Conservation (phyloP, 2,329 filamentous ascomycete species). For the Epichloe hybrida region DNA sequence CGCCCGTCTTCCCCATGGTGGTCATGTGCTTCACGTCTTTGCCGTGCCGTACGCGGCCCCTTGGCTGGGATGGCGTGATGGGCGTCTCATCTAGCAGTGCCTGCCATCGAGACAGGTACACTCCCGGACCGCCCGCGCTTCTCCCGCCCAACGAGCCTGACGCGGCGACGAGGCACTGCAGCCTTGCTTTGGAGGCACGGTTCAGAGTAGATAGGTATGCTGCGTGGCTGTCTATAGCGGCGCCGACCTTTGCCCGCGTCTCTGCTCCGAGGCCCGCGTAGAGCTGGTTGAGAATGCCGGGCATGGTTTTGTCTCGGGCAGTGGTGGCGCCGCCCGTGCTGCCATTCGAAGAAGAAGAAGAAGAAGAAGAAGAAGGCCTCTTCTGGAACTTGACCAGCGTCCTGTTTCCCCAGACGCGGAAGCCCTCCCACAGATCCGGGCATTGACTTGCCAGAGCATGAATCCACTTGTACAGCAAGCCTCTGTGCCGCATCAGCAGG, state of each 20-base stretch:
- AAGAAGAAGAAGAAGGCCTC: neutral
- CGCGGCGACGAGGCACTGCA: slow-evolving; percentile 42
- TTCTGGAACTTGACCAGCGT: slow-evolving; percentile 42
- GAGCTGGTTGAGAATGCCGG: slow-evolving; percentile 25
- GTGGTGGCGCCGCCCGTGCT: no score
- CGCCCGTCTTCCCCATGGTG: slow-evolving; percentile 30
- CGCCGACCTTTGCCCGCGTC: slow-evolving; percentile 31
- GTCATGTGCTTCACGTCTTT: slow-evolving; percentile 34
- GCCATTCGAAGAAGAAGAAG: no score
- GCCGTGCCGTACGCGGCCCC: slow-evolving; percentile 39
- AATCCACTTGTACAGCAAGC: slow-evolving; percentile 53
- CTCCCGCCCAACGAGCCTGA: slow-evolving; percentile 14
- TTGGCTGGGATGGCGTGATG: slow-evolving; percentile 45
- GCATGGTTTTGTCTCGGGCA: slow-evolving; percentile 14
- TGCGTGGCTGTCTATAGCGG: slow-evolving; percentile 45
- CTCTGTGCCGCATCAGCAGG: slow-evolving; percentile 50
- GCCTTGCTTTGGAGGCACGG: slow-evolving; percentile 36
- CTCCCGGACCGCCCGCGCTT: slow-evolving; percentile 48
- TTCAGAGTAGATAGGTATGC: slow-evolving; percentile 44
- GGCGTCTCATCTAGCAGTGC: slow-evolving; percentile 53
- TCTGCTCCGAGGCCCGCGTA: slow-evolving; percentile 32
- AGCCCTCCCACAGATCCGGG: slow-evolving; percentile 48
- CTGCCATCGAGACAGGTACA: slow-evolving; percentile 63
- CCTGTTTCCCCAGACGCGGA: slow-evolving; percentile 46
- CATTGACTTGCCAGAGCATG: slow-evolving; percentile 57